Evolutionary conservation across 1,284 basidiomycete genomes (phyloP).

Genomic region (Ganoderma meredithae): DNA sequence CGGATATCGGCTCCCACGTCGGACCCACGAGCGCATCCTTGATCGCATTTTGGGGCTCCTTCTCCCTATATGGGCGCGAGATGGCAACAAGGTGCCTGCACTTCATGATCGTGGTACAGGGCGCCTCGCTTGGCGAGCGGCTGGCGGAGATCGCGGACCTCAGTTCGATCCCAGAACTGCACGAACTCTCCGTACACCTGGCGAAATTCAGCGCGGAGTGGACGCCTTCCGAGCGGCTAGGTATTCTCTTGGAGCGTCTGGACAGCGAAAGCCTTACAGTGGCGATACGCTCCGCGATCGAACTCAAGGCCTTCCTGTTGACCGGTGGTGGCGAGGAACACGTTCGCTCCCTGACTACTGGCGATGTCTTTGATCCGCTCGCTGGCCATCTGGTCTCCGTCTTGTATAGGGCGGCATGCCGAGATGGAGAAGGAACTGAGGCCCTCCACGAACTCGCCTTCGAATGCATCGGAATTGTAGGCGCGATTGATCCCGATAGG

Average conservation of each 20-base stretch:
- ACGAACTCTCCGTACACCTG: constrained; percentile 56
- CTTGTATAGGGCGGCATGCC: constrained; percentile 76
- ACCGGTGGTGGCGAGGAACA: constrained; percentile 60
- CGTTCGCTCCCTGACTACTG: constrained; percentile 71
- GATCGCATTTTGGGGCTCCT: constrained; percentile 78
- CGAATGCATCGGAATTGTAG: constrained; percentile 93
- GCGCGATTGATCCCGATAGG: constrained; percentile 96
- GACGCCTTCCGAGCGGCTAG: constrained; percentile 64
- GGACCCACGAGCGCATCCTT: constrained; percentile 91
- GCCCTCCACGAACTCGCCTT: constrained; percentile 75
- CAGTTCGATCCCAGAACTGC: constrained; percentile 73
- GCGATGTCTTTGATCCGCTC: constrained; percentile 86
- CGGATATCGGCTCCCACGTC: constrained; percentile 86
- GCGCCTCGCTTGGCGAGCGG: constrained; percentile 57
- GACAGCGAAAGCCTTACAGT: constrained; percentile 87
- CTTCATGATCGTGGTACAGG: constrained; percentile 77
- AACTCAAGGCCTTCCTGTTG: constrained; percentile 76
- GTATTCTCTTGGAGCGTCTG: constrained; percentile 78
- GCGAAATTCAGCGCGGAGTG: constrained; percentile 55
- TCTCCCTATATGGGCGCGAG: constrained; percentile 61
- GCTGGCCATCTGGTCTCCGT: constrained; percentile 77
- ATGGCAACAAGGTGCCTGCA: constrained; percentile 71
- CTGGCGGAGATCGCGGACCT: constrained; percentile 86
- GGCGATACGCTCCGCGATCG: constrained; percentile 78
- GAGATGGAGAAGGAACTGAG: constrained; percentile 83